phyloP scores from a whole-genome alignment of 805 yeast genomes.

The Monosporozyma solicola region DNA sequence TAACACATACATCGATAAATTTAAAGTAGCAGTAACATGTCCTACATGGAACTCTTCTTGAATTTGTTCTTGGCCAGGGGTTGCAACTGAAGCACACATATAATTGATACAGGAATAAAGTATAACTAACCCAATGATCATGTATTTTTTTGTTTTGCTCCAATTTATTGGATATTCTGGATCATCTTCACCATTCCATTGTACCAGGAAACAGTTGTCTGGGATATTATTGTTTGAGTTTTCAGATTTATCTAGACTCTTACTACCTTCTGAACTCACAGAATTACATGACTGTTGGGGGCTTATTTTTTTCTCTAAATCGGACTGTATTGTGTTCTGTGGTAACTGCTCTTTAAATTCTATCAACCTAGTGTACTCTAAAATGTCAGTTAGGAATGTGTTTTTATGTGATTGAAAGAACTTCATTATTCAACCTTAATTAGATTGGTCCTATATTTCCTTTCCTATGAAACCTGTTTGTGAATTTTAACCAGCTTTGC shows the following conservation, averaged over 20 bases:
- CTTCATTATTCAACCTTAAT: background rate
- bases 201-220: conserved; percentile 22
- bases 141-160: conserved; percentile 34
- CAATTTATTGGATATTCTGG: conserved; percentile 51
- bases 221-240: background rate
- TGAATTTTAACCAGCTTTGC: too few species aligned
- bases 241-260: background rate
- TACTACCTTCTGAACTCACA: background rate
- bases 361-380: conserved; percentile 11
- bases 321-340: background rate
- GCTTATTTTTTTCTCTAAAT: background rate
- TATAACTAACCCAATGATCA: conserved; percentile 34
- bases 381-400: conserved; percentile 16
- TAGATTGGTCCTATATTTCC: background rate
- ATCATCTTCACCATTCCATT: conserved; percentile 32
- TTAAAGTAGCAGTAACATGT: conserved; percentile 38
- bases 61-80: conserved; percentile 41
- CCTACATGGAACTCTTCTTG: conserved; percentile 38
- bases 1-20: conserved; percentile 44
- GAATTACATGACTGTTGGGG: background rate
- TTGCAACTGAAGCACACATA: conserved; percentile 46
- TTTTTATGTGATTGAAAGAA: conserved; percentile 6
- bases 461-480: background rate
- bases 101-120: conserved; percentile 42
- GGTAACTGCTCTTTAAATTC: conserved; percentile 4